phyloP scores from a whole-genome alignment of 306 rosid genomes.

The Casuarina glauca region DNA sequence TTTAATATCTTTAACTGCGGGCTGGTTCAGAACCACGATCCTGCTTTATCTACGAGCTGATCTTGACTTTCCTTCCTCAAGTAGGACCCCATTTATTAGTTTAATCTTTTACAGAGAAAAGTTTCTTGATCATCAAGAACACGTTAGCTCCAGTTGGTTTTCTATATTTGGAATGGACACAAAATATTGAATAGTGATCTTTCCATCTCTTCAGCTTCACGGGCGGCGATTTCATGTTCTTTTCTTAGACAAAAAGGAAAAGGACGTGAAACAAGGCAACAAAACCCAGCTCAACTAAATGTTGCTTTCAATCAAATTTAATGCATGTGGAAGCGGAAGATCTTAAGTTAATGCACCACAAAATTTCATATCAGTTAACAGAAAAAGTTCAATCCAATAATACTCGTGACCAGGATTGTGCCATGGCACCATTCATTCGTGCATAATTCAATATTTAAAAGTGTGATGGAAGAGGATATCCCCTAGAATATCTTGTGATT shows the following conservation, averaged over 20 bases:
- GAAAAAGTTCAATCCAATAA: background rate
- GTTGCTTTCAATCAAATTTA: background rate
- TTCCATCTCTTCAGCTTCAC: background rate
- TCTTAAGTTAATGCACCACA: too few species aligned
- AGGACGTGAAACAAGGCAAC: background rate
- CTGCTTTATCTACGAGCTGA: too few species aligned
- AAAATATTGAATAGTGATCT: background rate
- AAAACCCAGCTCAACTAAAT: background rate
- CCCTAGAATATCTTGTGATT: constrained; percentile 22
- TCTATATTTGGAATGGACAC: too few species aligned
- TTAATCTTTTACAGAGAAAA: too few species aligned
- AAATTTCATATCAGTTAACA: background rate
- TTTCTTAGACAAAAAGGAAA: background rate
- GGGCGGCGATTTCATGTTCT: background rate
- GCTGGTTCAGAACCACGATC: too few species aligned
- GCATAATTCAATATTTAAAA: background rate
- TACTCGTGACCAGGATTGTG: background rate
- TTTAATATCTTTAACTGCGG: too few species aligned
- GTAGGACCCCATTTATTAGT: too few species aligned
- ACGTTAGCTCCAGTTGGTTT: too few species aligned
- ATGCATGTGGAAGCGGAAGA: background rate
- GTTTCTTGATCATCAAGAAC: too few species aligned
- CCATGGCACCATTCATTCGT: background rate
- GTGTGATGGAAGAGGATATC: background rate
- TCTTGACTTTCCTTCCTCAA: too few species aligned